Evolutionary conservation across 1,284 basidiomycete genomes (phyloP).

Genomic region (Boletus mariae): DNA sequence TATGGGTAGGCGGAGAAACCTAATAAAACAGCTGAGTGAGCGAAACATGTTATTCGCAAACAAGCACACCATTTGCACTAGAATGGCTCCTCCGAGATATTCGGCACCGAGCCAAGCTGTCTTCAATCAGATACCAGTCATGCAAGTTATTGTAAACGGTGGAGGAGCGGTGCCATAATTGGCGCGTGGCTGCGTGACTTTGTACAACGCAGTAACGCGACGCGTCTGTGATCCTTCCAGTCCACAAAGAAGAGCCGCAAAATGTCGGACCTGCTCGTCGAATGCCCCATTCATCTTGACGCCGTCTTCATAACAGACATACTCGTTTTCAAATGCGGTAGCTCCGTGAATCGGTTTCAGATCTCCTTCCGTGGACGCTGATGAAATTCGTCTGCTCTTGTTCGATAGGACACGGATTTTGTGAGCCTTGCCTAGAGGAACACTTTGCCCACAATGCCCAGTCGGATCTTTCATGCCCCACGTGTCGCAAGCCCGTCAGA

Average conservation of each 20-base stretch:
- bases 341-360: constrained; percentile 5
- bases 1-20: no score
- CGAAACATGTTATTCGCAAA: no score
- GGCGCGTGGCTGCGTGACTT: no score
- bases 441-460: constrained; percentile 19
- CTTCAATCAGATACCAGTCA: no score
- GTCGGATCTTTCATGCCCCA: constrained; percentile 19
- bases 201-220: not conserved
- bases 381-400: constrained; percentile 11
- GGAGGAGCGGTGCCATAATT: not conserved
- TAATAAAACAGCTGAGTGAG: no score
- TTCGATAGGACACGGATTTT: constrained; percentile 32
- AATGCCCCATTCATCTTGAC: constrained; percentile 33
- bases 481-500: constrained; percentile 29
- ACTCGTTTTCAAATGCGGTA: constrained; percentile 32
- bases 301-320: constrained; percentile 28
- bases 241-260: not conserved
- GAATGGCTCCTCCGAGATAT: no score
- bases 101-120: no score
- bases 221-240: no score
- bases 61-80: no score
- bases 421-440: constrained; percentile 25
- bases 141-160: no score
- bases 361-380: constrained; percentile 9
- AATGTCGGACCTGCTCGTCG: constrained; percentile 24